Percentiles rank a stretch among this genome's conserved stretches.
Evolutionary conservation across 257 asterid species (phyloP).

Genomic region (Solanum bukasovii): DNA sequence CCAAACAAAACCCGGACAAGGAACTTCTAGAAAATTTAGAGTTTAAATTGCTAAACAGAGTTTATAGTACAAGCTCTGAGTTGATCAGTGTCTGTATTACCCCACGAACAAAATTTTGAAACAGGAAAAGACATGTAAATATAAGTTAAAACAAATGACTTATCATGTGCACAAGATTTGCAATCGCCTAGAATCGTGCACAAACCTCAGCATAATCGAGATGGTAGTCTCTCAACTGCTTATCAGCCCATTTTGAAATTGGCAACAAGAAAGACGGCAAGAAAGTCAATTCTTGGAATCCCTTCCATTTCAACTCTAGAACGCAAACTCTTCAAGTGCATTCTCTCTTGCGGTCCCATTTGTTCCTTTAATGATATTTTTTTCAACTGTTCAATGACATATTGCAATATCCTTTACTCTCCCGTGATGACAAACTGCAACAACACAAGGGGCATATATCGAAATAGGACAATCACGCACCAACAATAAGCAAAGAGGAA

Average conservation of each 20-base stretch:
- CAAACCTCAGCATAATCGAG: constrained; percentile 72
- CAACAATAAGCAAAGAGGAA: neutral
- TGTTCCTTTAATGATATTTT: constrained; percentile 91
- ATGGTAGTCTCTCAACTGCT: constrained; percentile 75
- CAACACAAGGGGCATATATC: neutral
- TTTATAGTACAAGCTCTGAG: neutral
- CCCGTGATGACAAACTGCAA: constrained; percentile 81
- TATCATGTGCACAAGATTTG: neutral
- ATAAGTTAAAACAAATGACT: too few relatives aligned
- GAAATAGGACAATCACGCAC: neutral
- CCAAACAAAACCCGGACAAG: too few relatives aligned
- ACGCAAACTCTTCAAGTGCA: constrained; percentile 81
- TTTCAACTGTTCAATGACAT: constrained; percentile 75
- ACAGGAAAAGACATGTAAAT: too few relatives aligned
- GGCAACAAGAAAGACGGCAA: constrained; percentile 71
- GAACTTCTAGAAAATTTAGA: neutral
- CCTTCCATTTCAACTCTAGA: constrained; percentile 67
- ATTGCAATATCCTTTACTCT: constrained; percentile 67
- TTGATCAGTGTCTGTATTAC: neutral
- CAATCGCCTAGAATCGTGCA: neutral
- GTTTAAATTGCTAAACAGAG: neutral
- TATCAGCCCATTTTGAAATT: constrained; percentile 87
- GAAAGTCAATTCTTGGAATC: constrained; percentile 61
- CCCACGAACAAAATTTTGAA: too few relatives aligned
- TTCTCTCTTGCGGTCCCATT: constrained; percentile 81